Conservation (phyloP, 352 stramenopile species). For the Peronospora belbahrii region DNA sequence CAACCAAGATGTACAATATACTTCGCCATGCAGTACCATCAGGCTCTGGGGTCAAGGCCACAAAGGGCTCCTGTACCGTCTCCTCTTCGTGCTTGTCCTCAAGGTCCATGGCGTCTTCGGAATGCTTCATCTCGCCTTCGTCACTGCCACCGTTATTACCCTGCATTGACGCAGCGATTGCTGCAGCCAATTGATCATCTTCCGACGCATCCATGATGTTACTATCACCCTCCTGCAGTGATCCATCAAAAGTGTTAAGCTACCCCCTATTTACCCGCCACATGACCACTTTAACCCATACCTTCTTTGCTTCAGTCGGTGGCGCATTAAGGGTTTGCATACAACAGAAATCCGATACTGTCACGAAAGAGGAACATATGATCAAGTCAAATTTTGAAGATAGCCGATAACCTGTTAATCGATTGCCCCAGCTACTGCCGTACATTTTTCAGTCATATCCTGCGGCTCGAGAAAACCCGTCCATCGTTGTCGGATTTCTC, state of each 20-base stretch:
- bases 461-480: constrained; percentile 60
- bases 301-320: constrained; percentile 17
- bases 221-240: constrained; percentile 11
- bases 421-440: constrained; percentile 2
- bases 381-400: not conserved
- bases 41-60: constrained; percentile 44
- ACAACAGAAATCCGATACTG: constrained; percentile 66
- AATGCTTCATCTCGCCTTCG: constrained; percentile 27
- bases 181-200: constrained; percentile 70
- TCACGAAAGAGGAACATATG: not conserved
- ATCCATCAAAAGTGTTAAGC: not conserved
- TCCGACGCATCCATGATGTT: constrained; percentile 56
- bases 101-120: constrained; percentile 23
- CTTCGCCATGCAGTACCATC: constrained; percentile 27
- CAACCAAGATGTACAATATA: not conserved
- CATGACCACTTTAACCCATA: not conserved
- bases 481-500: constrained; percentile 60
- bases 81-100: constrained; percentile 39
- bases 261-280: not conserved
- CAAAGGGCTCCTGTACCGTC: constrained; percentile 31
- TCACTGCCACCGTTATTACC: constrained; percentile 27
- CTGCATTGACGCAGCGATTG: constrained; percentile 74
- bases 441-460: constrained; percentile 69
- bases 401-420: not conserved
- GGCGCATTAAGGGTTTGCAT: constrained; percentile 36